Conservation (phyloP, 805 yeast species). For the Vanderwaltozyma verrucispora region DNA sequence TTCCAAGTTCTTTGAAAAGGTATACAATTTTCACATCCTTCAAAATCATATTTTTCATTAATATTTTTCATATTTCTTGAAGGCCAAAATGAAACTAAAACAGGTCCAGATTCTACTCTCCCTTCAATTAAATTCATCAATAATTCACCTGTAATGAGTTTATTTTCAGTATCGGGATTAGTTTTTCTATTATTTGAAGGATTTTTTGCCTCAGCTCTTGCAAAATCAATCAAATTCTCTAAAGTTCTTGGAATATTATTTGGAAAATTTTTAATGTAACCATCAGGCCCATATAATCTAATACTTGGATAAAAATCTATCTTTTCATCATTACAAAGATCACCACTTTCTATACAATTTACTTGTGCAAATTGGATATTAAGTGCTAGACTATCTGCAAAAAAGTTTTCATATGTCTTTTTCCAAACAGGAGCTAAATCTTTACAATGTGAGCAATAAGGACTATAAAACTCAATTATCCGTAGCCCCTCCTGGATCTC, state of each 20-base stretch:
- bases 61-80: slow-evolving; percentile 33
- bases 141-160: slow-evolving; percentile 31
- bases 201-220: slow-evolving; percentile 41
- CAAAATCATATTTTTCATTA: slow-evolving; percentile 29
- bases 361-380: slow-evolving; percentile 61
- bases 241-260: slow-evolving; percentile 31
- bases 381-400: slow-evolving; percentile 34
- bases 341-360: slow-evolving; percentile 80
- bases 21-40: slow-evolving; percentile 40
- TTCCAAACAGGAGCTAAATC: slow-evolving; percentile 78
- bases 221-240: slow-evolving; percentile 40
- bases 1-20: slow-evolving; percentile 52
- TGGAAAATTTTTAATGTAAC: slow-evolving; percentile 40
- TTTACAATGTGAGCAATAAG: slow-evolving; percentile 78
- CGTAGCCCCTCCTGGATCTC: slow-evolving; percentile 46
- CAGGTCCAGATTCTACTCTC: slow-evolving; percentile 40
- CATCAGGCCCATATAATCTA: slow-evolving; percentile 56
- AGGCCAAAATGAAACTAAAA: slow-evolving; percentile 63
- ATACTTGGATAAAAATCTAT: slow-evolving; percentile 59
- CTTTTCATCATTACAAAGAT: slow-evolving; percentile 62
- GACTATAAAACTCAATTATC: slow-evolving; percentile 83
- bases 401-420: slow-evolving; percentile 42
- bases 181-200: not conserved
- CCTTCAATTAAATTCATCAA: slow-evolving; percentile 37
- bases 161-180: slow-evolving; percentile 35